phyloP scores from a whole-genome alignment of 202 grass and related monocot species.

The Panicum hallii region DNA sequence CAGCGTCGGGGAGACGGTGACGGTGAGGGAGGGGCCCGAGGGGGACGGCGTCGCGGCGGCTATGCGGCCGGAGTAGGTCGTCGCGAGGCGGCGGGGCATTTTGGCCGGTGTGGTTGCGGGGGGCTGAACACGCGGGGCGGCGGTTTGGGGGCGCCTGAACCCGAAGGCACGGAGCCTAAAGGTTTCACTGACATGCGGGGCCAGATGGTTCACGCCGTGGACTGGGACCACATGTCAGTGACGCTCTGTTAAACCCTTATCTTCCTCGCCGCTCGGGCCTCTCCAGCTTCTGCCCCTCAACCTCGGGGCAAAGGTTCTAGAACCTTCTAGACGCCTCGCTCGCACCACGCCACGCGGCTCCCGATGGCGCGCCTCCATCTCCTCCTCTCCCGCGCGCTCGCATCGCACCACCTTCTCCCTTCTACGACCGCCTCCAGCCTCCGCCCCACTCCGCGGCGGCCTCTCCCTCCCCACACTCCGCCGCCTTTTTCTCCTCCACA shows the following conservation, averaged over 20 bases:
- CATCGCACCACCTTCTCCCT: constrained; percentile 14
- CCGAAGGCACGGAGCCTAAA: neutral
- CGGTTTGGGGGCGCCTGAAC: neutral
- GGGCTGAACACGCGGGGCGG: neutral
- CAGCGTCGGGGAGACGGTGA: constrained; percentile 56
- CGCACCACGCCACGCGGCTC: neutral
- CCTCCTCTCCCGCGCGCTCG: constrained; percentile 51
- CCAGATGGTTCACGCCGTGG: neutral
- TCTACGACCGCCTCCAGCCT: constrained; percentile 14
- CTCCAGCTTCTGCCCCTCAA: neutral
- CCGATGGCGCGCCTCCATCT: constrained; percentile 62
- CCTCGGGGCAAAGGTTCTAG: constrained; percentile 16
- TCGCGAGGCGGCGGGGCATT: constrained; percentile 54
- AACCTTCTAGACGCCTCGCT: constrained; percentile 39
- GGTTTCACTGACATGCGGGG: neutral
- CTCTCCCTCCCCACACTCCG: constrained; percentile 12
- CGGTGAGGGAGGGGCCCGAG: constrained; percentile 64
- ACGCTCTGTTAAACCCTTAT: neutral
- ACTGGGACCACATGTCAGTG: neutral
- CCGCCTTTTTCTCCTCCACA: constrained; percentile 11
- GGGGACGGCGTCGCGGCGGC: constrained; percentile 60
- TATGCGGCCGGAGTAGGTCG: constrained; percentile 83
- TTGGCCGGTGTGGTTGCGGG: neutral
- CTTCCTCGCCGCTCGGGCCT: neutral
- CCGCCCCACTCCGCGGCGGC: constrained; percentile 1